These are phyloP conservation scores for Periconia macrospinosa DNA, from an alignment of 2,329 filamentous ascomycete species.

Conservation along the genomic window DNA sequence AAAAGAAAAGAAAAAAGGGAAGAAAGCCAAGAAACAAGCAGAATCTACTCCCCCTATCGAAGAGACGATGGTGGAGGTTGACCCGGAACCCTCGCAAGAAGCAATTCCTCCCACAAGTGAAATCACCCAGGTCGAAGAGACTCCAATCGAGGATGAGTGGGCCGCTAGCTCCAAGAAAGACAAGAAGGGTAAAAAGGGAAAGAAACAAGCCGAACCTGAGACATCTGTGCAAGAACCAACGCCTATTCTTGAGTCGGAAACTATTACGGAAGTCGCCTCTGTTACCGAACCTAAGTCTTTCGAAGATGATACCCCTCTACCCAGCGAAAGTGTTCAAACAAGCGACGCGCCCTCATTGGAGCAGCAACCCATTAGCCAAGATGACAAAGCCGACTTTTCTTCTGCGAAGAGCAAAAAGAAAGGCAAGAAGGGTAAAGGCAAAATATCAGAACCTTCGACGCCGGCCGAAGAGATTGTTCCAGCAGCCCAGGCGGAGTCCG, in stretches of 20 bases:
- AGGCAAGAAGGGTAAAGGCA: constrained; percentile 1
- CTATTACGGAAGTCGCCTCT: neutral
- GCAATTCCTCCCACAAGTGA: neutral
- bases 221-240: neutral
- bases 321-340: neutral
- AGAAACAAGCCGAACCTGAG: constrained; percentile 2
- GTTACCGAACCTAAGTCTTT: neutral
- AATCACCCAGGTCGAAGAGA: neutral
- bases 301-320: neutral
- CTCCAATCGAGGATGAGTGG: neutral
- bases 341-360: neutral
- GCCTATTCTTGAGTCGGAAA: constrained; percentile 5
- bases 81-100: neutral
- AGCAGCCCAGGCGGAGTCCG: too few relatives aligned
- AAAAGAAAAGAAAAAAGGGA: constrained; percentile 22
- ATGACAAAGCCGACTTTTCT: constrained; percentile 3
- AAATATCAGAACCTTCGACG: constrained; percentile 8
- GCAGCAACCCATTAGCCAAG: constrained; percentile 10
- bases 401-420: neutral
- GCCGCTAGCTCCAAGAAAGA: constrained; percentile 7
- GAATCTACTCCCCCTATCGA: constrained; percentile 9
- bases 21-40: constrained; percentile 5
- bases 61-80: constrained; percentile 9
- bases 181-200: constrained; percentile 18
- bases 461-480: constrained; percentile 15